phyloP scores from a whole-genome alignment of 306 rosid genomes.

The Corylus americana region DNA sequence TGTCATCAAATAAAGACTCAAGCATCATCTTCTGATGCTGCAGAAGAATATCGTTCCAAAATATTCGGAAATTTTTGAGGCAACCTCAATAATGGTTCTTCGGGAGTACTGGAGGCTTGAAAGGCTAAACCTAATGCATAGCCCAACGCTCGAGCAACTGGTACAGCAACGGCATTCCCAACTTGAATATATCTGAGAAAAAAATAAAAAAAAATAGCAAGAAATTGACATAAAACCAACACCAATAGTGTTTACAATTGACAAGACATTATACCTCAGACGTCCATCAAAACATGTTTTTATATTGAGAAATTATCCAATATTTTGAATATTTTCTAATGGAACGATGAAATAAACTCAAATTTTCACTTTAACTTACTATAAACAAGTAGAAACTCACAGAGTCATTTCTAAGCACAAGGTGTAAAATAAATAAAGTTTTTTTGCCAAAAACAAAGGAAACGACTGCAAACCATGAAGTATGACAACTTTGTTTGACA shows the following conservation, averaged over 20 bases:
- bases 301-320: no score
- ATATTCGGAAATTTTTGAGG: slow-evolving; percentile 54
- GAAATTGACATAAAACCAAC: no score
- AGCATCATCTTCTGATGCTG: slow-evolving; percentile 42
- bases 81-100: slow-evolving; percentile 38
- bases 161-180: slow-evolving; percentile 93
- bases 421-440: no score
- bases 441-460: no score
- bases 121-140: slow-evolving; percentile 62
- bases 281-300: no score
- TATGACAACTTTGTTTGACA: no score
- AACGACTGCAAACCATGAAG: no score
- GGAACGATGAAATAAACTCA: neutral
- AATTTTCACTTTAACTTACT: neutral
- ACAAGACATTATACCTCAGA: no score
- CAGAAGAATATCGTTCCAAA: slow-evolving; percentile 34
- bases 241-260: no score
- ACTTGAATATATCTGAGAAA: slow-evolving; percentile 71
- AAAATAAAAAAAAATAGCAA: no score
- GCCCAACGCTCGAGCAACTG: slow-evolving; percentile 75
- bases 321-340: neutral
- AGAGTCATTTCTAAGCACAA: no score
- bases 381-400: neutral
- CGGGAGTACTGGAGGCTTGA: slow-evolving; percentile 31
- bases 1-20: neutral